Base-by-base conservation (phyloP, 345 rosid species). In the Brassica carinata region DNA sequence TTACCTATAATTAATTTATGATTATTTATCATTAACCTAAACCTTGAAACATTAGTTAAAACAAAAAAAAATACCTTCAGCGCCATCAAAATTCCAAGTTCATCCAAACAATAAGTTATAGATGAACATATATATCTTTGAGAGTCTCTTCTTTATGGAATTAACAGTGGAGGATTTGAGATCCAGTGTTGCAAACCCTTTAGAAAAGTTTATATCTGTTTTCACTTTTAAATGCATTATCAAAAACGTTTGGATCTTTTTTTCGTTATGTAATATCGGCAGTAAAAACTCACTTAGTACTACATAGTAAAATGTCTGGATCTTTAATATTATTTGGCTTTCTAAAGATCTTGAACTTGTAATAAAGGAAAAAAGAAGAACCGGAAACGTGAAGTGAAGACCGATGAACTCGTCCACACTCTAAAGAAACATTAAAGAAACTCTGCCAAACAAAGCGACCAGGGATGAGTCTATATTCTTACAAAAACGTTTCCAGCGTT, bases 51-150 rank as follows among this genome's bases (percentile, higher is more conserved):
- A 72, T 33, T 59, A 23, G 5, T 62, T 34, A 2, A n/a, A 61
- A 70, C 75, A n/a, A 27, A 64, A 69, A 27, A 61, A 26, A 9
- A 33, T 83, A 95, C 99, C 99, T 91, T 92, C 19, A 43, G 83
- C 33, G 99, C 94, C 83, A 89, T 80, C 92, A 87, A 91, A 67
- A 87, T 83, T 15, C 99, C 99, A 13, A 91, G 94, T 14, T 92
- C 89, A 14, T 79, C 85, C 82, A 90, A 77, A 82, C 99, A 96
- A 81, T 81, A 88, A 19, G 83, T 40, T 61, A 96, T 78, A 34
- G 77, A 68, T 8, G 83, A 82, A 73, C 71, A n/a, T n/a, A n/a
- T n/a, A 58, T 43, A 88, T 83, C 80, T 65, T 92, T 11, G 68
- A 70, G 68, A 93, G 63, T 78, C 78, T 89, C 82, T 77, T 86